Base-by-base conservation (phyloP, 2,329 filamentous ascomycete species). In the Pseudocercospora fuligena region DNA sequence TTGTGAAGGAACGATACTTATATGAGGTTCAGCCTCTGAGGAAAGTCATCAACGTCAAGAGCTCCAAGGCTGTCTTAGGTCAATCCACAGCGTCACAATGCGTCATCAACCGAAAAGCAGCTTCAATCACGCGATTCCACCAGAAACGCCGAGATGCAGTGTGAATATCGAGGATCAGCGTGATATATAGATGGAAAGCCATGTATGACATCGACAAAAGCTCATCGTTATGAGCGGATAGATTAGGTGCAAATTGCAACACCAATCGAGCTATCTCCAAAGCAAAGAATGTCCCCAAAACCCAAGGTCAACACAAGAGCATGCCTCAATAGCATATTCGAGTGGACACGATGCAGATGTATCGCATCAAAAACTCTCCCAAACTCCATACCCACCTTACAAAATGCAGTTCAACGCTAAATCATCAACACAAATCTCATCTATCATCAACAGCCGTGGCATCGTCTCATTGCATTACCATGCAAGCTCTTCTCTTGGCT, bases 401-500 rank as follows among this genome's bases (percentile, higher is more conserved):
- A 51, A 2, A 51, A 51, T 51, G 47, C 47, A 25, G 14, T 43
- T 43, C 40, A 43, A n/a, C 40, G 40, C 47, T 27, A 51, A 51
- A 23, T 51, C 21, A 51, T 51, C 47, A 25, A 5, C 47, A 51
- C 47, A 61, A 51, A 16, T 5, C n/a, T n/a, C 57, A 25, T 40
- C 57, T 21, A 23, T 61, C 59, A 46, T 49, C 40, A 49, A 14
- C 7, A 49, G 27, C 21, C 40, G 16, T n/a, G 1, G 16, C 4
- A 27, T n/a, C 23, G 9, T 31, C 16, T 19, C 40, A 43, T 8
- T 16, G 5, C 16, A 56, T 60, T 66, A 77, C 74, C 74, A 75
- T 9, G 70, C 70, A 58, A 77, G 73, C 66, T 66, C 69, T 63
- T 73, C 72, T 69, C 72, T 67, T 66, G 63, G 65, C 51, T 29